Percentiles rank a stretch among this genome's conserved stretches.
Conservation (phyloP, 768 basidiomycete species). For the Pulveroboletus sp. region DNA sequence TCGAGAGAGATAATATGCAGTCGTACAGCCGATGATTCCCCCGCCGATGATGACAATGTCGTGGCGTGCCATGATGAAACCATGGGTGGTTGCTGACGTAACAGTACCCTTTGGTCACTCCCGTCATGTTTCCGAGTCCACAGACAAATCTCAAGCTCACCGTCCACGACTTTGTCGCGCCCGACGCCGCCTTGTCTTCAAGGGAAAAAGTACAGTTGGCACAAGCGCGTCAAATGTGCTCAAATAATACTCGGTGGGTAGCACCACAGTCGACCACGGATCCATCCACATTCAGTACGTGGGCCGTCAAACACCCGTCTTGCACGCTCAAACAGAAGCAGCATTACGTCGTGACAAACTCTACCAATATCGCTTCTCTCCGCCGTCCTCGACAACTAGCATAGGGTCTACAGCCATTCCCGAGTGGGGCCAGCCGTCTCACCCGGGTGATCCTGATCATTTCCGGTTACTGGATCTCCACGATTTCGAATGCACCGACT, state of each 20-base stretch:
- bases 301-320: not conserved
- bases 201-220: constrained; percentile 7
- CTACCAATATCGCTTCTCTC: constrained; percentile 21
- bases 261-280: constrained; percentile 12
- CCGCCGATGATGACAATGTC: constrained; percentile 79
- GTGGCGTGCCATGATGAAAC: constrained; percentile 22
- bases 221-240: constrained; percentile 22
- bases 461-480: constrained; percentile 39
- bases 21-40: constrained; percentile 83
- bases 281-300: constrained; percentile 23
- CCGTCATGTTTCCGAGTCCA: not conserved
- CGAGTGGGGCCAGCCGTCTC: constrained; percentile 39
- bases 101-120: not conserved
- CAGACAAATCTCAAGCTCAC: constrained; percentile 4
- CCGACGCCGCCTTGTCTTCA: not conserved
- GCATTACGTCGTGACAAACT: constrained; percentile 15
- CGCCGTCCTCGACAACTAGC: constrained; percentile 11
- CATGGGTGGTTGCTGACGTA: constrained; percentile 1
- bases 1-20: constrained; percentile 74
- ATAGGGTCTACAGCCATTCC: constrained; percentile 9
- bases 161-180: constrained; percentile 22
- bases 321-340: constrained; percentile 13
- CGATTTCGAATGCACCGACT: constrained; percentile 41
- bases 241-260: constrained; percentile 15
- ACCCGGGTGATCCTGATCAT: constrained; percentile 33